Evolutionary conservation across 371 early-diverging fungal species (phyloP).

Genomic region (Apophysomyces ossiformis): DNA sequence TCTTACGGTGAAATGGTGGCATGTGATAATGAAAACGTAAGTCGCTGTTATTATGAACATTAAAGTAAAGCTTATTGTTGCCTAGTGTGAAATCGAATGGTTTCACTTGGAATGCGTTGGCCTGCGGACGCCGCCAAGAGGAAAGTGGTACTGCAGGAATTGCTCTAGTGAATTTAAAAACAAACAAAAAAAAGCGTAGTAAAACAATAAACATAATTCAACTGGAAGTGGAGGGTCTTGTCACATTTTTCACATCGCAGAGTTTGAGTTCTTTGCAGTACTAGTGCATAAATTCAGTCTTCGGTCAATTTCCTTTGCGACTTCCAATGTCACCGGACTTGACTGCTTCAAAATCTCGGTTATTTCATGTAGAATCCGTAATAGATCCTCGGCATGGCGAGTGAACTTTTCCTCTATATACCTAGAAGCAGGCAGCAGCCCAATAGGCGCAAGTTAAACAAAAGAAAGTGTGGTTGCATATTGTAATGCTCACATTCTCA

Average conservation of each 20-base stretch:
- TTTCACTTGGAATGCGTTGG: conserved; percentile 95
- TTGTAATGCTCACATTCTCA: conserved; percentile 32
- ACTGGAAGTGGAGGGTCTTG: conserved; percentile 14
- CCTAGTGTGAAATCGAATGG: conserved; percentile 92
- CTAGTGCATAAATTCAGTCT: conserved; percentile 67
- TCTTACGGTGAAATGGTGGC: conserved; percentile 98
- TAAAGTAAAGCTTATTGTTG: neutral
- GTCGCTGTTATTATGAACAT: conserved; percentile 13
- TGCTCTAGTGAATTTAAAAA: conserved; percentile 62
- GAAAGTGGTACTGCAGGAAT: conserved; percentile 91
- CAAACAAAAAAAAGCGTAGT: conserved; percentile 42
- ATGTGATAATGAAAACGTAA: conserved; percentile 91
- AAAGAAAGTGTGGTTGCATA: conserved; percentile 17
- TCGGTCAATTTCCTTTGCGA: conserved; percentile 65
- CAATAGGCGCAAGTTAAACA: conserved; percentile 22
- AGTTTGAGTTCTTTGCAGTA: conserved; percentile 74
- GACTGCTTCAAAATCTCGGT: conserved; percentile 43
- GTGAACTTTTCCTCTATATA: conserved; percentile 47
- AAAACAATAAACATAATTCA: neutral
- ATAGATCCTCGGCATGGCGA: conserved; percentile 31
- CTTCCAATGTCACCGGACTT: conserved; percentile 39
- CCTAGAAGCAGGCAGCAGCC: neutral
- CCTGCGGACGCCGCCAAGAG: conserved; percentile 79
- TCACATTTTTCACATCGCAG: conserved; percentile 55
- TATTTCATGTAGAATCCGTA: conserved; percentile 52